phyloP scores from a whole-genome alignment of 2,329 filamentous ascomycete genomes.

The Colletotrichum liaoningense region DNA sequence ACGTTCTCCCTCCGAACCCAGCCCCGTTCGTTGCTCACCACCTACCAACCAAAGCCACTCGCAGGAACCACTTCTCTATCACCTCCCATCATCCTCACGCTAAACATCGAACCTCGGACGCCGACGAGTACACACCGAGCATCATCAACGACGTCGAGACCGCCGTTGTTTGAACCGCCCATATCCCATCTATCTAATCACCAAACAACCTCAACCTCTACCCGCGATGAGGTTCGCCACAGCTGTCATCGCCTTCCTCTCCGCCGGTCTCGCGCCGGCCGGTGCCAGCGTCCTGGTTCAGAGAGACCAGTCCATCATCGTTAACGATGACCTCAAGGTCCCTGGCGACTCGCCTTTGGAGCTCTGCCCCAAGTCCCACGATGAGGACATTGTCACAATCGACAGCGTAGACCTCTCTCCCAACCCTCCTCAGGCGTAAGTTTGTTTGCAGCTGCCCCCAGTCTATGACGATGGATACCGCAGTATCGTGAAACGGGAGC shows the following conservation, averaged over 20 bases:
- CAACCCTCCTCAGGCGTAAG: constrained; percentile 89
- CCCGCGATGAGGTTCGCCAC: constrained; percentile 54
- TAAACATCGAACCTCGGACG: constrained; percentile 20
- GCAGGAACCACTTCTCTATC: constrained; percentile 25
- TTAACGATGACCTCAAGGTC: constrained; percentile 70
- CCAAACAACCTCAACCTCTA: constrained; percentile 1
- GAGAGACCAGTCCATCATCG: constrained; percentile 59
- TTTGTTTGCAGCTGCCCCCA: constrained; percentile 39
- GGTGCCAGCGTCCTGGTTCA: constrained; percentile 59
- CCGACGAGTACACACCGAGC: constrained; percentile 21
- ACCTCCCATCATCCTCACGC: constrained; percentile 33
- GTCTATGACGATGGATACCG: neutral
- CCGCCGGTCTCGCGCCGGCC: constrained; percentile 58
- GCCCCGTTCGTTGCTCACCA: constrained; percentile 33
- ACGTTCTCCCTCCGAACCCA: constrained; percentile 35
- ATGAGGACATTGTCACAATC: constrained; percentile 78
- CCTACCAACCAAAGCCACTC: constrained; percentile 29
- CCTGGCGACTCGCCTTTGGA: constrained; percentile 87
- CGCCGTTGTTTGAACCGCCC: neutral
- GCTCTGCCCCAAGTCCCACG: constrained; percentile 77
- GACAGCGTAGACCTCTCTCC: constrained; percentile 83
- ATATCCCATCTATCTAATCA: neutral
- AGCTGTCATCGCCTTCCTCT: constrained; percentile 57
- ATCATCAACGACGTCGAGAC: constrained; percentile 14
- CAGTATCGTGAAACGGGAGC: constrained; percentile 25